These are phyloP conservation scores for Akebia trifoliata DNA, from an alignment of 164 flowering plant species.

Conservation along the genomic window DNA sequence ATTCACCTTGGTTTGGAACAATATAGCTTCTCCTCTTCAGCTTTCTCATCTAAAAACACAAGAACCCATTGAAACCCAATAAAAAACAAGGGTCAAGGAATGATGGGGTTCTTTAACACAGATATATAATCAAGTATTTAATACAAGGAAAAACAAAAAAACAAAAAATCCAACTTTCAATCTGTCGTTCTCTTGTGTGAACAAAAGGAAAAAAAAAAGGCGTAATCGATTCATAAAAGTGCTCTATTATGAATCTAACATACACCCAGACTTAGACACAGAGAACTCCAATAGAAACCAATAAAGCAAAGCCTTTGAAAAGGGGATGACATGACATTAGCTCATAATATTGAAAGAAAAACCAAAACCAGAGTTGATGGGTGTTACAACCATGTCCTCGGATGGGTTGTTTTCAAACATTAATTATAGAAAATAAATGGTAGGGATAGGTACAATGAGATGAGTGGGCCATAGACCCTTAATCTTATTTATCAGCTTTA, in stretches of 20 bases:
- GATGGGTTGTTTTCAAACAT: no score
- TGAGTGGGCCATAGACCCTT: neutral
- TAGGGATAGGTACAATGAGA: neutral
- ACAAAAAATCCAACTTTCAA: constrained; percentile 9
- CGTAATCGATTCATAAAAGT: constrained; percentile 12
- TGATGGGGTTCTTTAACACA: constrained; percentile 2
- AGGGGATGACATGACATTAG: constrained; percentile 20
- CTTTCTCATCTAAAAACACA: constrained; percentile 16
- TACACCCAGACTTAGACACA: no score
- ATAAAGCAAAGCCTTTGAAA: constrained; percentile 22
- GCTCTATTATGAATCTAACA: constrained; percentile 15
- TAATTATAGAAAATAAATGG: no score
- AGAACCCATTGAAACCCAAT: constrained; percentile 13
- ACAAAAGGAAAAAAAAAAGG: neutral
- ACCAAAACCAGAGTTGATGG: constrained; percentile 2
- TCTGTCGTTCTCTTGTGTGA: neutral
- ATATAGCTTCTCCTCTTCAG: constrained; percentile 17
- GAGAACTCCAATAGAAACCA: constrained; percentile 1
- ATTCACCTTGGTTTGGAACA: constrained; percentile 14
- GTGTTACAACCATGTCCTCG: no score
- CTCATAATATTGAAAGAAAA: neutral
- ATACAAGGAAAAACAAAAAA: neutral
- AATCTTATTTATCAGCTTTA: neutral
- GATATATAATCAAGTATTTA: neutral
- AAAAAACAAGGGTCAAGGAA: neutral